Evolutionary conservation across 352 stramenopile species (phyloP), one percentile per base, ranked within the genome.

Genomic region (Phytophthora pistaciae): DNA sequence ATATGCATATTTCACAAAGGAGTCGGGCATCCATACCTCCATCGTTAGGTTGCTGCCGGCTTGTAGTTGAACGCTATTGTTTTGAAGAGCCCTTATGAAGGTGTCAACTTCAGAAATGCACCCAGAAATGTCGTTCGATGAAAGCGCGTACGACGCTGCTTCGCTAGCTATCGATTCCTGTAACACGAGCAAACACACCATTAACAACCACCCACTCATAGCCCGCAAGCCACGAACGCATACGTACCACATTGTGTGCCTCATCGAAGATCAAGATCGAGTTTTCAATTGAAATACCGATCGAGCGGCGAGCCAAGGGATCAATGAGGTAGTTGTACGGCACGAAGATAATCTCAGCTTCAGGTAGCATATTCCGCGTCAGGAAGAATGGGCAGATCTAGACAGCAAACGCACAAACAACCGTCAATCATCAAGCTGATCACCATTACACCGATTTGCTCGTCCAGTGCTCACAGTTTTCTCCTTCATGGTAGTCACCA

Each of bases 271-370:
- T 98, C 1, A 99, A 75, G 21, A 99, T 91, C 0, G 98, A 82
- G 79, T 99, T 98, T 50, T 97, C 84, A 70, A 99, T 98, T 33
- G 97, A 93, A 33, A 99, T 95, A 21, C 98, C 93, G 10, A 98
- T 92, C 2, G 96, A 94, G 44, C 93, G 90, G 13, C 92, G 87
- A 5, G 92, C 88, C 44, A 93, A 61, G 16, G 97, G 91, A 70
- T 99, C 98, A 78, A 99, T 98, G 0, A 99, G 83, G 78, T 99
- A 99, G 80, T 99, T 99, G 87, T 99, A 99, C 2, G 98, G 98
- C 62, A 99, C 93, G 61, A 99, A 97, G 27, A 99, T 80, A 63
- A 99, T 91, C 66, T 99, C 95, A 9, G 98, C 97, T 55, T 98
- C 83, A 3, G 93, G 80, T 7, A 98, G 71, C 60, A 97, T 94